Base-by-base conservation (phyloP, 2,329 filamentous ascomycete species). In the Xylaria digitata region DNA sequence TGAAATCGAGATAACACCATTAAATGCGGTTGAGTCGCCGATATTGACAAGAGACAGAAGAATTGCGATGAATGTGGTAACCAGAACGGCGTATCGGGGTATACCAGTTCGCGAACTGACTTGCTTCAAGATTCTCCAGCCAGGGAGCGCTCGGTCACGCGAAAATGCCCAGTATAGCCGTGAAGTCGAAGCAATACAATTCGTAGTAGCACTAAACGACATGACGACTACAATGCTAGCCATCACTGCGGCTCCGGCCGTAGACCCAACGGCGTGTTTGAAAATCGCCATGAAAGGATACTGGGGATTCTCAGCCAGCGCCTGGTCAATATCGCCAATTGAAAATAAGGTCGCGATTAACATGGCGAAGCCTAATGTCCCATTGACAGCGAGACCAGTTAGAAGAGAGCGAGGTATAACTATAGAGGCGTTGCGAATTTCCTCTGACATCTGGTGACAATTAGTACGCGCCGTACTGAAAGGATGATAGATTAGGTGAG, bases 201-300 rank as follows among this genome's bases (percentile, higher is more conserved):
- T 83, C 17, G 86, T 83, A 17, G 82, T 83, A 46, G 82, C 82
- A 17, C 80, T 82, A 1, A 82, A 80, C 7, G 82, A 75, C 26
- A 85, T 82, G 13, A 86, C 74, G 3, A 86, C 79, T 2, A 87
- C 75, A 23, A 87, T 80, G 2, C 80, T 74, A 0, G 81, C 79
- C 82, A 87, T 86, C 26, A 82, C 80, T 0, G 82, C 82, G 0
- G 85, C 82, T 0, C 82, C 85, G 1, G 80, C 81, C 2, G 80
- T 74, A 15, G 81, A 84, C 1, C 80, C 76, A 2, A 85, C 84
- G 1, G 82, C 82, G 40, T 86, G 81, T 67, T 80, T 80, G 63
- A 88, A 88, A 26, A 89, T 82, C 57, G 87, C 80, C 71, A 90
- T 88, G 69, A 87, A 88, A 0, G 88, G 87, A 53, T 85, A 87